Percentiles rank a stretch among this genome's conserved stretches.
phyloP scores from a whole-genome alignment of 2,329 filamentous ascomycete genomes.

The Phialophora verrucosa region DNA sequence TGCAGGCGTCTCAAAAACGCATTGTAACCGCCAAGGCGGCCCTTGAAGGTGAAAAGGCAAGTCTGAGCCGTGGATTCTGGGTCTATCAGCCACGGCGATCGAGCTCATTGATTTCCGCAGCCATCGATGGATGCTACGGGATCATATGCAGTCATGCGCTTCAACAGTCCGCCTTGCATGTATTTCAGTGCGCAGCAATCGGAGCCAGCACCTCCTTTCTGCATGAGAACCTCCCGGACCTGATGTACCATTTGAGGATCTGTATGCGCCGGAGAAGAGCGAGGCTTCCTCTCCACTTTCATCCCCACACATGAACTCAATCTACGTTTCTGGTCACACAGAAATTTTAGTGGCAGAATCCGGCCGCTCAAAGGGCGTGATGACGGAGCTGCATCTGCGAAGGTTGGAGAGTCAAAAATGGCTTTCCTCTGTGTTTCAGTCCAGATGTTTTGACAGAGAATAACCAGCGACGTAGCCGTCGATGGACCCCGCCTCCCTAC shows the following conservation, averaged over 20 bases:
- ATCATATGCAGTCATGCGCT: not conserved
- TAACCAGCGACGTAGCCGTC: not conserved
- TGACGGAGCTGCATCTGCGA: conserved; percentile 14
- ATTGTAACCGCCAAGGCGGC: conserved; percentile 30
- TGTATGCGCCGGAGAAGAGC: conserved; percentile 29
- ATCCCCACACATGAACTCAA: conserved; percentile 7
- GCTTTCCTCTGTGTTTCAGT: conserved; percentile 4
- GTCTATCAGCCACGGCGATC: not conserved
- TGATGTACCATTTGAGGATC: not conserved
- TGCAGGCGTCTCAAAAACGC: conserved; percentile 37
- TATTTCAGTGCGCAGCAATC: not conserved
- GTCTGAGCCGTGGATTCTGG: conserved; percentile 38
- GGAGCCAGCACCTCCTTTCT: not conserved
- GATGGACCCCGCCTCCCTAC: conserved; percentile 26
- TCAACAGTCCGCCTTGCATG: conserved; percentile 4
- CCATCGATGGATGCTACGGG: not conserved
- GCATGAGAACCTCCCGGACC: not conserved
- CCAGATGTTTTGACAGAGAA: not conserved
- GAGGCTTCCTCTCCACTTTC: conserved; percentile 17
- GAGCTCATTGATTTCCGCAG: not conserved
- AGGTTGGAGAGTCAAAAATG: not conserved
- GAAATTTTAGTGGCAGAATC: conserved; percentile 6
- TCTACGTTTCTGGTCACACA: conserved; percentile 6
- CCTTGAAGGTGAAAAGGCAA: conserved; percentile 43
- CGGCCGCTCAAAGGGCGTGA: conserved; percentile 20